phyloP scores from a whole-genome alignment of 192 early-diverging fungal species.

The Coemansia sp. region DNA sequence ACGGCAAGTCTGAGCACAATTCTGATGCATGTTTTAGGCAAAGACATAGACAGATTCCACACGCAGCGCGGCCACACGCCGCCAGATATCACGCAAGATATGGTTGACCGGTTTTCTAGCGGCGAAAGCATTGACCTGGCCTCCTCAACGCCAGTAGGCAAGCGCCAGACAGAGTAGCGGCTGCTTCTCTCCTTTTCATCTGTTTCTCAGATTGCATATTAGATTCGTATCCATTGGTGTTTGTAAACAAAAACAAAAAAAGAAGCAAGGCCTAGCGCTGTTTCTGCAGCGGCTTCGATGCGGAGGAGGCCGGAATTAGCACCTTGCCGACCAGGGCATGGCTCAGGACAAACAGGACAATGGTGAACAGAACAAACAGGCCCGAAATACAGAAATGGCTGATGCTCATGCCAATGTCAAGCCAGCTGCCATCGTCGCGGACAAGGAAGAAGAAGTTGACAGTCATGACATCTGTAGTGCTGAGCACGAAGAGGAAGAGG shows the following conservation, averaged over 20 bases:
- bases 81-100: slow-evolving; percentile 22
- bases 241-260: slow-evolving; percentile 1
- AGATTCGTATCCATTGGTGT: background rate
- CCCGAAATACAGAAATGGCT: slow-evolving; percentile 92
- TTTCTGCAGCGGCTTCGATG: slow-evolving; percentile 23
- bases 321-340: slow-evolving; percentile 60
- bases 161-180: background rate
- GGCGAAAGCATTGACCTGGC: slow-evolving; percentile 17
- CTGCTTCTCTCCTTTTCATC: background rate
- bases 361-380: slow-evolving; percentile 90
- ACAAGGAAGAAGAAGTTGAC: slow-evolving; percentile 97
- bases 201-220: background rate
- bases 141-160: background rate
- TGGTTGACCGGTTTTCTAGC: slow-evolving; percentile 30
- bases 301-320: slow-evolving; percentile 32
- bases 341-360: slow-evolving; percentile 79
- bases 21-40: slow-evolving; percentile 44
- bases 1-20: slow-evolving; percentile 22
- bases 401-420: slow-evolving; percentile 96
- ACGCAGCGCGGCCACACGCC: slow-evolving; percentile 25
- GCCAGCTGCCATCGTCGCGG: slow-evolving; percentile 86
- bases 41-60: slow-evolving; percentile 25
- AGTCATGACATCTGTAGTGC: slow-evolving; percentile 90
- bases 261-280: slow-evolving; percentile 19
- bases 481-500: slow-evolving; percentile 81